These are phyloP conservation scores for Trichophyton verrucosum DNA, from an alignment of 2,329 filamentous ascomycete genomes.

Conservation along the genomic window DNA sequence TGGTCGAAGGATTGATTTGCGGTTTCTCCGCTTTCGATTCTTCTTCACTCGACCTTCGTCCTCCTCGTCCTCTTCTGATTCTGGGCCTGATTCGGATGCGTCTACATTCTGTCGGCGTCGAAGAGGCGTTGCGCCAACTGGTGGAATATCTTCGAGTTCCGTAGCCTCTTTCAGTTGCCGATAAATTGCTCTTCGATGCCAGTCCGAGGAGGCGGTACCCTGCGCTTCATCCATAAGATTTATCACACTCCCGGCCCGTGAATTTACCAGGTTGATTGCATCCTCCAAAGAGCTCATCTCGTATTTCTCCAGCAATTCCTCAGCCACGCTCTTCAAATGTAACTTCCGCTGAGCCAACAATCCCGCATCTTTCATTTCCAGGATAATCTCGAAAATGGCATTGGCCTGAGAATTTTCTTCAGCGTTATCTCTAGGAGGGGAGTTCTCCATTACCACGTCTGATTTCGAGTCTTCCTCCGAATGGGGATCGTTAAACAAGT, in stretches of 20 bases:
- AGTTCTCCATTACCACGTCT: neutral
- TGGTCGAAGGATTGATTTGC: constrained; percentile 35
- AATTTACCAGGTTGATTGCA: constrained; percentile 26
- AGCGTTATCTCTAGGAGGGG: constrained; percentile 1
- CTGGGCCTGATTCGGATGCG: constrained; percentile 14
- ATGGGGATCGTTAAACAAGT: neutral
- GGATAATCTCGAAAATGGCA: constrained; percentile 26
- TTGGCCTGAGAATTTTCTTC: constrained; percentile 25
- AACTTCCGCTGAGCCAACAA: constrained; percentile 31
- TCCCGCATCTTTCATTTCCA: constrained; percentile 30
- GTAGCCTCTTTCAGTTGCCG: constrained; percentile 28
- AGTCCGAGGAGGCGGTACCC: constrained; percentile 24
- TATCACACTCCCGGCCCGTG: constrained; percentile 23
- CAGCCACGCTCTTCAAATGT: constrained; percentile 24
- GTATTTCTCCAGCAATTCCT: constrained; percentile 24
- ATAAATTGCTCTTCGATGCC: constrained; percentile 32
- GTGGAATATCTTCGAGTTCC: constrained; percentile 18
- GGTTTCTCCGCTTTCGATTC: constrained; percentile 21
- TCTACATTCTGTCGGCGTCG: constrained; percentile 19
- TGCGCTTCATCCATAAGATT: constrained; percentile 29
- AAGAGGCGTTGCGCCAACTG: constrained; percentile 24
- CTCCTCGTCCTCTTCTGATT: constrained; percentile 20
- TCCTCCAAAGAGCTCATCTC: constrained; percentile 25
- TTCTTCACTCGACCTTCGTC: constrained; percentile 16
- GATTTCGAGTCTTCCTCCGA: constrained; percentile 10